These are phyloP conservation scores for Fusarium sp. DNA, from an alignment of 2,329 filamentous ascomycete species.

Conservation along the genomic window DNA sequence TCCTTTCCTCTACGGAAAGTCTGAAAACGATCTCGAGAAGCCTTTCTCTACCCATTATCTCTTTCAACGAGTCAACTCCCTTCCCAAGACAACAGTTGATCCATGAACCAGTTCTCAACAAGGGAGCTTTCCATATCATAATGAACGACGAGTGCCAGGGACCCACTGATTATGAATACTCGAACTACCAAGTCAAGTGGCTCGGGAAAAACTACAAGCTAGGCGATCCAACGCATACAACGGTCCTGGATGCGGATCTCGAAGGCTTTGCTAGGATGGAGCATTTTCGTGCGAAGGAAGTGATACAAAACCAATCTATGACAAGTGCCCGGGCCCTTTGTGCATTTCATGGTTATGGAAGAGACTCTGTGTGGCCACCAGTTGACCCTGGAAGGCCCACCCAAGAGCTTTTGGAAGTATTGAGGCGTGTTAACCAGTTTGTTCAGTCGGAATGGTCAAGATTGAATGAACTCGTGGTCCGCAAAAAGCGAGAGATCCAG, in stretches of 20 bases:
- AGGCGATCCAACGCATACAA: background rate
- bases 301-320: background rate
- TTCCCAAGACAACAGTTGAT: background rate
- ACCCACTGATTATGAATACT: background rate
- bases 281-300: background rate
- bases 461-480: slow-evolving; percentile 4
- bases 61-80: background rate
- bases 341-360: background rate
- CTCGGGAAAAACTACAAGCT: background rate
- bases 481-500: slow-evolving; percentile 19
- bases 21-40: background rate
- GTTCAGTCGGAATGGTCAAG: background rate
- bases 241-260: background rate
- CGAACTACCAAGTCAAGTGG: background rate
- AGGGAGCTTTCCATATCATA: background rate
- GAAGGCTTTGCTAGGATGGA: background rate
- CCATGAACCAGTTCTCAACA: background rate
- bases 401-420: background rate
- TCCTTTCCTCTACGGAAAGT: background rate
- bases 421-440: background rate
- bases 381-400: slow-evolving; percentile 11
- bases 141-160: background rate
- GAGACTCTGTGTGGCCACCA: slow-evolving; percentile 21
- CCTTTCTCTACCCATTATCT: background rate
- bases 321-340: background rate